phyloP scores from a whole-genome alignment of 2,329 filamentous ascomycete genomes.

The Nemania sp. region DNA sequence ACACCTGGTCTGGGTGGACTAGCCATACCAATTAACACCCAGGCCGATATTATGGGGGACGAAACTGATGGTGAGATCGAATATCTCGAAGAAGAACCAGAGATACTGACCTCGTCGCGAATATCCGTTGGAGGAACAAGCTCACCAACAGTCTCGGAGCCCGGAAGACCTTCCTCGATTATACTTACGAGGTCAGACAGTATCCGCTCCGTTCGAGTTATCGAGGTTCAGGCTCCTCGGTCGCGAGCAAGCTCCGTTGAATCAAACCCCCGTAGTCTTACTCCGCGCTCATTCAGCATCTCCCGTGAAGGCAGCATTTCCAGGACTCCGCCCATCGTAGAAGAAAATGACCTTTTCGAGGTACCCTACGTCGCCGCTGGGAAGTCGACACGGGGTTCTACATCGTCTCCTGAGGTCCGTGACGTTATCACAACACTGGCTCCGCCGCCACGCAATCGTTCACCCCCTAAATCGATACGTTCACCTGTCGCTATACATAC shows the following conservation, averaged over 20 bases:
- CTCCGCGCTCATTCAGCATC: slow-evolving; percentile 45
- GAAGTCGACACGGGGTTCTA: slow-evolving; percentile 27
- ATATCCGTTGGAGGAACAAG: slow-evolving; percentile 59
- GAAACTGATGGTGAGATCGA: slow-evolving; percentile 47
- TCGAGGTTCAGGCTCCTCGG: slow-evolving; percentile 58
- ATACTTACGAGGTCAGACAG: slow-evolving; percentile 52
- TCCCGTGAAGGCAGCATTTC: slow-evolving; percentile 48
- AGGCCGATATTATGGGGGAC: slow-evolving; percentile 37
- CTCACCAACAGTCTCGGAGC: slow-evolving; percentile 55
- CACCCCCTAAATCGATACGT: slow-evolving; percentile 23
- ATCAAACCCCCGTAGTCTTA: slow-evolving; percentile 40
- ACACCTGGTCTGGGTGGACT: slow-evolving; percentile 17
- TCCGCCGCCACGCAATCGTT: slow-evolving; percentile 32
- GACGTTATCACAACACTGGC: slow-evolving; percentile 18
- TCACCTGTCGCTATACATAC: slow-evolving; percentile 19
- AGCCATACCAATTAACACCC: slow-evolving; percentile 15
- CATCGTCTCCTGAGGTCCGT: slow-evolving; percentile 21
- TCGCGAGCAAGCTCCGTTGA: slow-evolving; percentile 57
- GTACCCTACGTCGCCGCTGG: slow-evolving; percentile 14
- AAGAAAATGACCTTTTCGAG: slow-evolving; percentile 41
- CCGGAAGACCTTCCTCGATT: slow-evolving; percentile 46
- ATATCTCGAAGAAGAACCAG: slow-evolving; percentile 62
- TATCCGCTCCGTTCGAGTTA: slow-evolving; percentile 60
- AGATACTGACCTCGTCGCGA: slow-evolving; percentile 61
- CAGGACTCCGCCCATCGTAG: slow-evolving; percentile 46